These are phyloP conservation scores for Ogataea naganishii DNA, from an alignment of 805 yeast species.

Conservation along the genomic window DNA sequence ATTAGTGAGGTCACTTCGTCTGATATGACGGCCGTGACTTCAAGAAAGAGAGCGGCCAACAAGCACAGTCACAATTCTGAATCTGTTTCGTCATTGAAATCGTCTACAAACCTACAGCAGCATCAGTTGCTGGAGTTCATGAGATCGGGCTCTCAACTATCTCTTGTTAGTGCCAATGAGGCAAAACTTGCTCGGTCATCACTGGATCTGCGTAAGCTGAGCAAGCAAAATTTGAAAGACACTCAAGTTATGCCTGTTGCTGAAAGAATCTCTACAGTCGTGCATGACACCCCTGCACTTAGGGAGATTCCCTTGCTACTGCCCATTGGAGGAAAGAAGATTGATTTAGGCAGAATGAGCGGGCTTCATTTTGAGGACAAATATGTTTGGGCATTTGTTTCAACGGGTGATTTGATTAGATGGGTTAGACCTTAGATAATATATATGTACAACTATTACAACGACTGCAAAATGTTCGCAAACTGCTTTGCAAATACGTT, in stretches of 20 bases:
- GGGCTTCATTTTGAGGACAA: constrained; percentile 21
- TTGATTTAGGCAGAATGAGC: constrained; percentile 24
- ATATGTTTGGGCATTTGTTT: constrained; percentile 27
- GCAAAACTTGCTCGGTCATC: too few species aligned
- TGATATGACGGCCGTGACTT: not conserved
- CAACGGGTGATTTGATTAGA: constrained; percentile 28
- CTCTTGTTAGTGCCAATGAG: constrained; percentile 2
- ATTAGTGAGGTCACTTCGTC: not conserved
- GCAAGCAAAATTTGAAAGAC: constrained; percentile 2
- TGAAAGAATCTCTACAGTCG: constrained; percentile 3
- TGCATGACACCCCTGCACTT: constrained; percentile 19
- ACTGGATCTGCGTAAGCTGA: constrained; percentile 6
- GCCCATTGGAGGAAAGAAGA: constrained; percentile 24
- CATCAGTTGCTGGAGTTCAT: constrained; percentile 19
- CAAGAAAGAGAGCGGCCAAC: constrained; percentile 8
- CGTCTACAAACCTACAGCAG: constrained; percentile 16
- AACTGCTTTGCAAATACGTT: constrained; percentile 9
- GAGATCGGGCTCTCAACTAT: constrained; percentile 13
- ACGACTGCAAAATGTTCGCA: constrained; percentile 3
- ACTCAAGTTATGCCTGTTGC: not conserved
- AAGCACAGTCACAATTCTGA: constrained; percentile 11
- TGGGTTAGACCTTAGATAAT: constrained; percentile 28
- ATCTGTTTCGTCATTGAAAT: constrained; percentile 21
- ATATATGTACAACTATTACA: too few species aligned
- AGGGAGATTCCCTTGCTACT: constrained; percentile 19